Evolutionary conservation across 768 basidiomycete species (phyloP), one percentile per base, ranked within the genome.

Genomic region (Mycena vitilis): DNA sequence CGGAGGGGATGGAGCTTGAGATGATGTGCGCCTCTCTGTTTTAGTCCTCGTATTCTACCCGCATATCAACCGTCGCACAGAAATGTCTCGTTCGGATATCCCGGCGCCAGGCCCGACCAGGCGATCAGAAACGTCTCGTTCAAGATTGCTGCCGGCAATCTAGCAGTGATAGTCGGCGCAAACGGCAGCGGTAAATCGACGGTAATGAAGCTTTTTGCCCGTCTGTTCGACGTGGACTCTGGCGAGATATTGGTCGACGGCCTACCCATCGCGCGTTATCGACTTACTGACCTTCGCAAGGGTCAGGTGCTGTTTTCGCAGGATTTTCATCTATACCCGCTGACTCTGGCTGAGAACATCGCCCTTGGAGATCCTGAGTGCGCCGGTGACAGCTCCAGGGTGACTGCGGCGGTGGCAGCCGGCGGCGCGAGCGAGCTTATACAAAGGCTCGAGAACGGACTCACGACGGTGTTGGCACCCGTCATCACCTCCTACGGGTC

Each of bases 321-420:
- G 66, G 77, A 80, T 7, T 82, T 80, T 63, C 65, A 66, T 8
- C 63, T 82, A 1, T 80, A 78, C 64, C 80, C 80, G 0, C 67
- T 84, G 11, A 75, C 79, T 0, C 54, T 84, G 5, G 65, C 70
- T 34, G 83, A 84, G 47, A 84, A 83, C 48, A 77, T 84, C 18
- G 77, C 72, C 25, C 68, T 84, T 15, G 83, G 81, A 25, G 18
- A 58, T 34, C 45, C 62, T 0, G 34, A 55, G 12, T 16, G 47
- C 23, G 34, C 58, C 5, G 13, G 34, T 40, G 64, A 71, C 47
- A 15, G 40, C 49, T 56, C 36, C 2, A 34, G 40, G 48, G 56
- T 71, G 3, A 15, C 36, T 12, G 12, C 42, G 22, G 66, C 65
- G 37, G 52, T 60, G 16, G 57, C 40, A 30, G 38, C 40, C 11